Evolutionary conservation across 768 basidiomycete genomes (phyloP), one percentile per base, ranked within the genome.

Genomic region (Paxillus rubicundulus): DNA sequence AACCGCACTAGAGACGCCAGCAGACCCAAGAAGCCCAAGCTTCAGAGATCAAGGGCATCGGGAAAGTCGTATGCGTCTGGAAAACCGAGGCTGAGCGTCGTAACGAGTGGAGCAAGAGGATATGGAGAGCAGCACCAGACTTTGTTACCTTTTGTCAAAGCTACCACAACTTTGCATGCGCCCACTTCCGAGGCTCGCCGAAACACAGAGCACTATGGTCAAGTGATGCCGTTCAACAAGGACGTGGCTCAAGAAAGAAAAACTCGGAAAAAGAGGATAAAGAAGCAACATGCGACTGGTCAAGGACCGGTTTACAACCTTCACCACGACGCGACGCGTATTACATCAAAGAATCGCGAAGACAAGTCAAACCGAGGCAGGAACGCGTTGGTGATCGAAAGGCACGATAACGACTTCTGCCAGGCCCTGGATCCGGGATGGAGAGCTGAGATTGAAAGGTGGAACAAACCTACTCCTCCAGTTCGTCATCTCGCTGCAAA

Each of bases 341-440:
- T 84, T 41, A 58, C 71, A 21, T 69, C 67, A 21, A 67, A 52
- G 24, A 54, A 69, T 44, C 47, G 50, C 24, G 49, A 59, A 42
- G 37, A 32, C 34, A 55, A 49, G 39, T 20, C 53, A 8, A 46
- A 41, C 16, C 52, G 48, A 21, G 30, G 36, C n/a, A 54, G 47
- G 45, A 64, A 54, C 4, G 61, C 71, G 20, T 57, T 80, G 20
- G 75, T 76, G 1, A 65, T 81, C 17, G 69, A 79, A 49, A 50
- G 76, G 16, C 74, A 79, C 58, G 78, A 79, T 50, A 69, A 73
- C 21, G 72, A 61, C 9, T 76, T 80, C 48, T 68, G 72, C 47
- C 64, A 61, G 34, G 74, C 74, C 1, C 61, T 80, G 45, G 72
- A 74, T 45, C 77, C 78, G 13, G 54, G 63, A 37, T 69, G 69